Base-by-base conservation (phyloP, 306 rosid species). In the Citrullus mucosospermus region DNA sequence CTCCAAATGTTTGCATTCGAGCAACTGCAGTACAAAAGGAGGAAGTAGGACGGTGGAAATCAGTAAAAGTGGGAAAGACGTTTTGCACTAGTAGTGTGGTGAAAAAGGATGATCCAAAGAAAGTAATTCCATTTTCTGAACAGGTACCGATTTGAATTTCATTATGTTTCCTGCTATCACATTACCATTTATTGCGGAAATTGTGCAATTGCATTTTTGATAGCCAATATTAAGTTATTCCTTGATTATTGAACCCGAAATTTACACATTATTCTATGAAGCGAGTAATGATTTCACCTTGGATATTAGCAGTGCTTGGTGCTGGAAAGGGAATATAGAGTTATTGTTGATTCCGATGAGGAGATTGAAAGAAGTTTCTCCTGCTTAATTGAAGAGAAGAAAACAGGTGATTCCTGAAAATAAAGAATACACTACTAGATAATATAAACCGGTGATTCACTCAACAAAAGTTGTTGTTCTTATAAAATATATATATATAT, bases 261-360 rank as follows among this genome's bases (percentile, higher is more conserved):
- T 46, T 46, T 48, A 5, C 20, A 9, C 57, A 28, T 53, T 54
- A 34, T 56, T 75, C 78, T 18, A 32, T 9, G 50, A 20, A 56
- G 34, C 15, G 4, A 39, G 30, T n/a, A 41, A 57, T n/a, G 79
- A 76, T 82, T 39, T 44, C 51, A 9, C 61, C 36, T 30, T 72
- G 43, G 70, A 76, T 80, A 81, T 66, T 82, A 85, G 68, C 88
- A 83, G 87, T 18, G 18, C 76, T 48, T 78, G 39, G 81, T 83
- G 82, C 91, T 85, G 87, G 93, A 83, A 84, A 85, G 84, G 81
- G 88, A 85, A 84, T 66, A 80, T 69, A 83, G 86, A 86, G 78
- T 96, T 78, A 76, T 90, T 82, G 88, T 92, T 58, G 98, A 91
- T 69, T 91, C 98, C 3, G 99, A 96, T 72, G 99, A 92, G 85